Evolutionary conservation across 1,284 basidiomycete genomes (phyloP).

Genomic region (Pseudozyma pruni): DNA sequence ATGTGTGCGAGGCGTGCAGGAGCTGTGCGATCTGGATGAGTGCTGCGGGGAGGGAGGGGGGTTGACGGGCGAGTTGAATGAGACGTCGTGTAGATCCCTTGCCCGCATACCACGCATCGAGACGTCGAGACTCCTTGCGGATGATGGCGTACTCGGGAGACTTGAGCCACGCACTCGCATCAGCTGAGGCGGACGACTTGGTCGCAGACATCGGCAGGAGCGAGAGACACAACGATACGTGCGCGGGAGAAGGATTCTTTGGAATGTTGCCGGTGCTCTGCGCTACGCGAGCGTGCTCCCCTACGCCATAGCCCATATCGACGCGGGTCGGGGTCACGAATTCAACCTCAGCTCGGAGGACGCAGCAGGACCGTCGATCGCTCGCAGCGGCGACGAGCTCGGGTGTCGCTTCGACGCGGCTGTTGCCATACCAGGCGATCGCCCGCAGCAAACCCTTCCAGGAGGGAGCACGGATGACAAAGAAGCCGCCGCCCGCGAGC

Average conservation of each 20-base stretch:
- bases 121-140: slow-evolving; percentile 41
- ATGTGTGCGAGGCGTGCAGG: slow-evolving; percentile 49
- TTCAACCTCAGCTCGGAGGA: slow-evolving; percentile 48
- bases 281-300: slow-evolving; percentile 22
- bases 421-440: slow-evolving; percentile 60
- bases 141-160: slow-evolving; percentile 28
- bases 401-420: slow-evolving; percentile 46
- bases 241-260: slow-evolving; percentile 33
- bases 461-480: slow-evolving; percentile 49
- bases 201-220: slow-evolving; percentile 21
- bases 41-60: slow-evolving; percentile 38
- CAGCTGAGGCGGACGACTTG: slow-evolving; percentile 4
- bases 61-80: slow-evolving; percentile 42
- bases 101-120: slow-evolving; percentile 51
- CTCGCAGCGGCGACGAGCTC: slow-evolving; percentile 42
- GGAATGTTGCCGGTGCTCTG: slow-evolving; percentile 27
- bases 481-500: slow-evolving; percentile 18
- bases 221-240: slow-evolving; percentile 53
- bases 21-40: slow-evolving; percentile 54
- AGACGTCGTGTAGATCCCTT: slow-evolving; percentile 46
- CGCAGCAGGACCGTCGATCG: slow-evolving; percentile 13
- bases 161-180: slow-evolving; percentile 28
- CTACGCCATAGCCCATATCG: slow-evolving; percentile 24
- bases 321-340: slow-evolving; percentile 52
- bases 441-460: slow-evolving; percentile 58